These are phyloP conservation scores for Cladochytrium replicatum DNA, from an alignment of 192 early-diverging fungal genomes.

Conservation along the genomic window DNA sequence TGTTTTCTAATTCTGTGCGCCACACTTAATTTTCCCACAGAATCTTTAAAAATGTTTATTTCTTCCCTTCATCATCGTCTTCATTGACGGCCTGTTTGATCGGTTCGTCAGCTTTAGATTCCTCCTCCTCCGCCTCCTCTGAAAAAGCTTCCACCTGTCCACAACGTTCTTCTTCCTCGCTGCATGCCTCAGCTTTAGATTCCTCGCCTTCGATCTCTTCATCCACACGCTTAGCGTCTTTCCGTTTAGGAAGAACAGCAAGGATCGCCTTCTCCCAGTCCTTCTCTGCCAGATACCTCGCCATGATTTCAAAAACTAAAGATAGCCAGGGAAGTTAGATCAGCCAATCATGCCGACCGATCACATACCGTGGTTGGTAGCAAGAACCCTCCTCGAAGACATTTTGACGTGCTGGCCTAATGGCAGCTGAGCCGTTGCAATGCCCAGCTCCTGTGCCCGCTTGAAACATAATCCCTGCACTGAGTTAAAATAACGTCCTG, in stretches of 20 bases:
- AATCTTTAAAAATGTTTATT: too few relatives aligned
- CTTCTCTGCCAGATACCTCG: conserved; percentile 58
- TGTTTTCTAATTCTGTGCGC: too few relatives aligned
- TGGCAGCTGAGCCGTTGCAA: conserved; percentile 69
- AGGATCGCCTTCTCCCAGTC: conserved; percentile 85
- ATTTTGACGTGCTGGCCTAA: conserved; percentile 78
- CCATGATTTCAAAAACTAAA: conserved; percentile 81
- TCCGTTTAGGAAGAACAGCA: conserved; percentile 86
- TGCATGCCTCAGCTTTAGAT: too few relatives aligned
- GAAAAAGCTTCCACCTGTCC: too few relatives aligned
- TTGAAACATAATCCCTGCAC: conserved; percentile 59
- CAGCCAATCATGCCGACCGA: conserved; percentile 8
- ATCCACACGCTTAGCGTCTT: conserved; percentile 35
- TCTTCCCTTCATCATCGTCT: too few relatives aligned
- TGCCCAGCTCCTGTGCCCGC: conserved; percentile 64
- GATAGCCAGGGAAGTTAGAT: conserved; percentile 12
- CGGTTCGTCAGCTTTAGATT: too few relatives aligned
- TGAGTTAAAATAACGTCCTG: conserved; percentile 1
- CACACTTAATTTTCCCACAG: too few relatives aligned
- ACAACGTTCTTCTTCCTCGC: too few relatives aligned
- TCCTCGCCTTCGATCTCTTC: too few relatives aligned
- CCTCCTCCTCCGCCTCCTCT: too few relatives aligned
- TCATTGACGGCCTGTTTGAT: too few relatives aligned
- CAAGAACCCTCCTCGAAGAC: conserved; percentile 71
- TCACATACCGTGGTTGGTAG: conserved; percentile 71